Evolutionary conservation across 495 filamentous ascomycete genomes (phyloP).

Genomic region (Schizothecium vesticola): DNA sequence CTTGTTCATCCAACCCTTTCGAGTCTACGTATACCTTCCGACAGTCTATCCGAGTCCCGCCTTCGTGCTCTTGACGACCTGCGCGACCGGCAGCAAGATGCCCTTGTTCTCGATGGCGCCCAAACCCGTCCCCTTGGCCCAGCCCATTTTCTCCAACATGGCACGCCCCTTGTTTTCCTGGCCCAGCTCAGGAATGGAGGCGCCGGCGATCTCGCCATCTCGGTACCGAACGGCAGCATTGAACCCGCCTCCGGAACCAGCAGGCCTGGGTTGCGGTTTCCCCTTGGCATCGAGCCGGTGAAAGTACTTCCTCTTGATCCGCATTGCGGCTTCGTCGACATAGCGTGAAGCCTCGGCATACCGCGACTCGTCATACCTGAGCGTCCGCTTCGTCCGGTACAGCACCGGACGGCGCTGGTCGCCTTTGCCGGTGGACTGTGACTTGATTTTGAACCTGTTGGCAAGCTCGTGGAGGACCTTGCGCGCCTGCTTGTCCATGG

Average conservation of each 20-base stretch:
- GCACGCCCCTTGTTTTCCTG: constrained; percentile 75
- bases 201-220: constrained; percentile 90
- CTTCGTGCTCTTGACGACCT: constrained; percentile 79
- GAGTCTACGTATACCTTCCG: neutral
- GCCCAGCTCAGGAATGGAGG: constrained; percentile 75
- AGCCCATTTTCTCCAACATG: constrained; percentile 98
- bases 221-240: constrained; percentile 52
- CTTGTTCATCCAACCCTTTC: neutral
- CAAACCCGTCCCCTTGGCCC: constrained; percentile 82
- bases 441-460: constrained; percentile 65
- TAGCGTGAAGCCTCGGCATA: constrained; percentile 29
- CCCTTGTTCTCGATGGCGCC: constrained; percentile 81
- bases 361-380: constrained; percentile 43
- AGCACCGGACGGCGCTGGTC: constrained; percentile 70
- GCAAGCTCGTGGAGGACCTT: constrained; percentile 74
- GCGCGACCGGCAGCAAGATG: constrained; percentile 77
- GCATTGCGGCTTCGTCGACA: constrained; percentile 37
- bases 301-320: constrained; percentile 45
- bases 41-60: constrained; percentile 72
- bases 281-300: constrained; percentile 39
- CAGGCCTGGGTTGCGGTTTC: constrained; percentile 22
- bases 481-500: constrained; percentile 73
- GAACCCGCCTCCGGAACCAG: constrained; percentile 12
- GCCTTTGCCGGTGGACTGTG: constrained; percentile 74
- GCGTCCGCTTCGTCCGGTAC: constrained; percentile 63